Conservation (phyloP, 805 yeast genomes). For the Torulaspora delbrueckii region DNA sequence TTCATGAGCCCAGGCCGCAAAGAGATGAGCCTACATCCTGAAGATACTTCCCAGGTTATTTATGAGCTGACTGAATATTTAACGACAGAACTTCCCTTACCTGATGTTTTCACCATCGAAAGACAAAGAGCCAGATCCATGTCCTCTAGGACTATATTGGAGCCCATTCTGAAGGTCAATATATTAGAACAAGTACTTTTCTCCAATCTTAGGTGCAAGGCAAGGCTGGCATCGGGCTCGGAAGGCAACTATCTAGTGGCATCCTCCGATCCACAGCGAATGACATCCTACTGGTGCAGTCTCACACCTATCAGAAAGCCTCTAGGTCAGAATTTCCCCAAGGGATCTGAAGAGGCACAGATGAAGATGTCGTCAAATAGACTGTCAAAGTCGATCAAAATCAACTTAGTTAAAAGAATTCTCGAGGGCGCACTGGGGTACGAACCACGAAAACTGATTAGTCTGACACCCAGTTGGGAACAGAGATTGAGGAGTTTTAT, state of each 20-base stretch:
- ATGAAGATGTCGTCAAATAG: constrained; percentile 3
- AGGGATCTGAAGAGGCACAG: constrained; percentile 2
- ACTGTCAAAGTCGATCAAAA: constrained; percentile 8
- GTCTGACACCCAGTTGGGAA: constrained; percentile 10
- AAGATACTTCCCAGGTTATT: constrained; percentile 22
- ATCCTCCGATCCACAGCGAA: constrained; percentile 31
- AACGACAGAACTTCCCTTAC: constrained; percentile 18
- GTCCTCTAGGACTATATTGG: constrained; percentile 45
- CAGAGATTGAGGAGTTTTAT: constrained; percentile 4
- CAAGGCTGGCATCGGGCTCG: neutral
- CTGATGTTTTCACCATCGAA: constrained; percentile 48
- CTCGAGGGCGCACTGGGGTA: constrained; percentile 7
- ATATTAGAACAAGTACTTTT: constrained; percentile 42
- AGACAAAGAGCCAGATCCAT: constrained; percentile 51
- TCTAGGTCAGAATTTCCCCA: neutral
- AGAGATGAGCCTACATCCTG: constrained; percentile 24
- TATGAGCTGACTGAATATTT: constrained; percentile 27
- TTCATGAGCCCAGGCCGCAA: constrained; percentile 11
- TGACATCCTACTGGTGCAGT: constrained; percentile 29
- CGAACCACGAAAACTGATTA: neutral
- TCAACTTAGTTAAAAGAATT: constrained; percentile 8
- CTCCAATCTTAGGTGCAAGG: constrained; percentile 14
- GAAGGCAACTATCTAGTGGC: constrained; percentile 9
- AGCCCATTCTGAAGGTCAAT: constrained; percentile 48
- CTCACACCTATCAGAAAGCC: constrained; percentile 4